Percentiles rank a stretch among this genome's conserved stretches.
phyloP scores from a whole-genome alignment of 805 yeast species.

The Metschnikowia orientalis region DNA sequence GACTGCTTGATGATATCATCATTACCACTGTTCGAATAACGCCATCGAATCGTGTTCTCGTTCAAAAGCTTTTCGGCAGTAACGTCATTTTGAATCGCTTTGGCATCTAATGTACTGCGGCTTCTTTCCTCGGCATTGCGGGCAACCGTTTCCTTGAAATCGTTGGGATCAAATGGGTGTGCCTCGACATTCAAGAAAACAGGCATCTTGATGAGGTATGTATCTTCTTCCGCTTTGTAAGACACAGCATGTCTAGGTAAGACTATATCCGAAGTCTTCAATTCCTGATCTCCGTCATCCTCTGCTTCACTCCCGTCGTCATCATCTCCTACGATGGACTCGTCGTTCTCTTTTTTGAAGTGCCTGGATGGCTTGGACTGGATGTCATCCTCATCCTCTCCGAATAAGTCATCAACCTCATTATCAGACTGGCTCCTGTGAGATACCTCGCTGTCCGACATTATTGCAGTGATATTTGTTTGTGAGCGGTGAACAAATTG shows the following conservation, averaged over 20 bases:
- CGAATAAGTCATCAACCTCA: slow-evolving; percentile 36
- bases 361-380: slow-evolving; percentile 5
- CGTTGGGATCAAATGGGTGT: slow-evolving; percentile 74
- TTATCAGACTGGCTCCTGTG: slow-evolving; percentile 16
- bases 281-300: slow-evolving; percentile 31
- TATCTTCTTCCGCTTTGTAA: slow-evolving; percentile 32
- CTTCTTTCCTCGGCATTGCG: slow-evolving; percentile 29
- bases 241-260: slow-evolving; percentile 49
- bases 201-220: slow-evolving; percentile 63
- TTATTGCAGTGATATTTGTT: slow-evolving; percentile 9
- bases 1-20: slow-evolving; percentile 79
- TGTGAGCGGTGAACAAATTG: neutral
- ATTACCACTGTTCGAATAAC: slow-evolving; percentile 71
- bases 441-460: slow-evolving; percentile 26
- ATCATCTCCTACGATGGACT: slow-evolving; percentile 24
- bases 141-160: slow-evolving; percentile 52
- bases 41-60: slow-evolving; percentile 91
- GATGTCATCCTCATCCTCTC: slow-evolving; percentile 26
- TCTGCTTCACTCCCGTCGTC: slow-evolving; percentile 23
- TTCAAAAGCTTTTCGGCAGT: slow-evolving; percentile 63
- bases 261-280: slow-evolving; percentile 35
- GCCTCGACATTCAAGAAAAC: slow-evolving; percentile 80
- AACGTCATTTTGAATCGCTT: slow-evolving; percentile 42
- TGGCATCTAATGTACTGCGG: slow-evolving; percentile 29
- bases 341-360: slow-evolving; percentile 13